These are phyloP conservation scores for Saururus chinensis DNA, from an alignment of 164 flowering plant genomes.

Conservation along the genomic window DNA sequence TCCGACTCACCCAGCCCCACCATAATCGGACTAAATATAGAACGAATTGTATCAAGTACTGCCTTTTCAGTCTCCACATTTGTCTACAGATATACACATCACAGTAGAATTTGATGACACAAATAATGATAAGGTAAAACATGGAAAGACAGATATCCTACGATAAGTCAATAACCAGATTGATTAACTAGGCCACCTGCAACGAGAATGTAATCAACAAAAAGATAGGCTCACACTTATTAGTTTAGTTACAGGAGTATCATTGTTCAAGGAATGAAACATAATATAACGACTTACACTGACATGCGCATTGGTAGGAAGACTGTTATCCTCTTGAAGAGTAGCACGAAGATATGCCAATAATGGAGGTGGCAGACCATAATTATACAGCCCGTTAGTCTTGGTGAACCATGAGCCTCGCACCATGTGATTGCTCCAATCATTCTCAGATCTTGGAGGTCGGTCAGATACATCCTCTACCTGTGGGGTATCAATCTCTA, in stretches of 20 bases:
- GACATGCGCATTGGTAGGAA: conserved; percentile 21
- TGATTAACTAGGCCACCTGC: background rate
- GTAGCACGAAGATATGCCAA: conserved; percentile 47
- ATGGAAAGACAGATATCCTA: background rate
- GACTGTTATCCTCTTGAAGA: conserved; percentile 8
- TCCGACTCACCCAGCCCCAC: conserved; percentile 36
- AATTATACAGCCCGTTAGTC: conserved; percentile 42
- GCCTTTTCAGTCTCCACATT: conserved; percentile 42
- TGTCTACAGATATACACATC: conserved; percentile 18
- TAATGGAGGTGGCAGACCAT: conserved; percentile 73
- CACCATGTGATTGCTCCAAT: conserved; percentile 72
- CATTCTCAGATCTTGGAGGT: conserved; percentile 8
- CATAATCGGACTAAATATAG: conserved; percentile 54
- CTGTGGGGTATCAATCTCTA: conserved; percentile 43
- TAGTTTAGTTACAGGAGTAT: background rate
- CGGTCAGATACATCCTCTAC: conserved; percentile 19
- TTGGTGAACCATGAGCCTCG: conserved; percentile 74
- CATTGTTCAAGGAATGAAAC: background rate
- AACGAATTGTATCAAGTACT: conserved; percentile 37
- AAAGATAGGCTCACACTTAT: background rate
- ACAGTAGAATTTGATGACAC: background rate
- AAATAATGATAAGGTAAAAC: background rate
- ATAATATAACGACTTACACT: conserved; percentile 4
- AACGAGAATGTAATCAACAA: background rate
- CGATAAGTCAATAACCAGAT: background rate